These are phyloP conservation scores for Xylaria sp. DNA, from an alignment of 2,329 filamentous ascomycete species.

Conservation along the genomic window DNA sequence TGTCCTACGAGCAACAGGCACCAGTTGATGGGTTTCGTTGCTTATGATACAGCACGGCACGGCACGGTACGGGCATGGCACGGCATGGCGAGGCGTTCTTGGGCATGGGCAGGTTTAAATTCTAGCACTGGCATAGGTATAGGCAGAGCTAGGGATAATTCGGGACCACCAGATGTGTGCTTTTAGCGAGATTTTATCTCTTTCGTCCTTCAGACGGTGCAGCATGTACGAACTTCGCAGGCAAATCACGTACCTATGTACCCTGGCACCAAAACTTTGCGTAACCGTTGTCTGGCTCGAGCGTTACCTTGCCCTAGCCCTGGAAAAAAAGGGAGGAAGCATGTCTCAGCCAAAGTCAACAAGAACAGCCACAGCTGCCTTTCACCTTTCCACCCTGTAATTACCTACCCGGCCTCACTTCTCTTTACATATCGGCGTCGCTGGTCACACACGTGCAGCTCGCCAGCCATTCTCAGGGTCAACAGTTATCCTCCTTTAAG, in stretches of 20 bases:
- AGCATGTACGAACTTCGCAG: too few species aligned
- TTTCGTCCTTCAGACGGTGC: background rate
- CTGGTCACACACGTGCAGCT: background rate
- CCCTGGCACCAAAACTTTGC: too few species aligned
- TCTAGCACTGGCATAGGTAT: constrained; percentile 26
- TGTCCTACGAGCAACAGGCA: background rate
- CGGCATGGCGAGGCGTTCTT: constrained; percentile 34
- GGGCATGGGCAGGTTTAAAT: constrained; percentile 15
- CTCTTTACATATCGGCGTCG: background rate
- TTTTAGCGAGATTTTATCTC: background rate
- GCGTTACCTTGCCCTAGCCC: too few species aligned
- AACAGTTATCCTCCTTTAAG: background rate
- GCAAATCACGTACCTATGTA: too few species aligned
- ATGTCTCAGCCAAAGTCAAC: too few species aligned
- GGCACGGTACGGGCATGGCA: constrained; percentile 2
- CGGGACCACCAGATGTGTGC: constrained; percentile 19
- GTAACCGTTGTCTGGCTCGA: too few species aligned
- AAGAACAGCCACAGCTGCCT: too few species aligned
- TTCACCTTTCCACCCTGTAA: too few species aligned
- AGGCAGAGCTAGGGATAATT: constrained; percentile 20
- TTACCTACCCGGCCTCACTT: background rate
- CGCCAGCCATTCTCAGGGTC: background rate
- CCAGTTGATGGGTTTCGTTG: constrained; percentile 10
- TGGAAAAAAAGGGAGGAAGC: too few species aligned
- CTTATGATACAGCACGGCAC: background rate